Conservation (phyloP, 1,284 basidiomycete species). For the Ganoderma sinense region DNA sequence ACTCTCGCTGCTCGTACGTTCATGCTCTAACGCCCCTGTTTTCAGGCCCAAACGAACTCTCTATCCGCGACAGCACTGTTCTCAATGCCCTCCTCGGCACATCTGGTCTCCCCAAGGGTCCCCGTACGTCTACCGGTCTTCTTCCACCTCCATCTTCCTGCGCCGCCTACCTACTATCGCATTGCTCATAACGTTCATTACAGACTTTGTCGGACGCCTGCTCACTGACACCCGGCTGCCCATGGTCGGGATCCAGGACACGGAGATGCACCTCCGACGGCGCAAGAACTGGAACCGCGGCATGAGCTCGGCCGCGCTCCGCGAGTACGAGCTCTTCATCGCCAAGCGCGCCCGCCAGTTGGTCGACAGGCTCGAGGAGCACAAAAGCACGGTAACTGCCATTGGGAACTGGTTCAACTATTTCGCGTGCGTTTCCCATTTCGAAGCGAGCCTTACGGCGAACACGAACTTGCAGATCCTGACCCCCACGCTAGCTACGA, state of each 20-base stretch:
- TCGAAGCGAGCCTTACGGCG: background rate
- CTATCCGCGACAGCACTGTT: constrained; percentile 24
- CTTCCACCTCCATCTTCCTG: no score
- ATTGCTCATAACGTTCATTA: no score
- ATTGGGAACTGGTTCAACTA: constrained; percentile 12
- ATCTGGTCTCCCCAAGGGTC: constrained; percentile 27
- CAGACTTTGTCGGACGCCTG: constrained; percentile 1
- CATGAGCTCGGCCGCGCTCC: constrained; percentile 11
- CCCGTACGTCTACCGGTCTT: background rate
- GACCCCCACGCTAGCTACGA: no score
- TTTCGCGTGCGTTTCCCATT: constrained; percentile 15
- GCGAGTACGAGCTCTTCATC: constrained; percentile 8
- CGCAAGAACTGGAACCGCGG: constrained; percentile 14
- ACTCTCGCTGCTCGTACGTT: background rate
- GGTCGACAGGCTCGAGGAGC: constrained; percentile 1
- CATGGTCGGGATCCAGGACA: constrained; percentile 9
- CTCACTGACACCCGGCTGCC: background rate
- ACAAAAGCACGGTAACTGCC: background rate
- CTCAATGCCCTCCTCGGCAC: constrained; percentile 25
- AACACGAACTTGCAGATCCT: no score
- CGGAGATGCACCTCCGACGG: constrained; percentile 4
- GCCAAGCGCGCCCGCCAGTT: constrained; percentile 13
- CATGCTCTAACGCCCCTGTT: background rate
- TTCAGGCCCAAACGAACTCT: constrained; percentile 29
- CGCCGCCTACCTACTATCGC: no score